Base-by-base conservation (phyloP, 371 early-diverging fungal genomes). In the Lichtheimia ramosa region DNA sequence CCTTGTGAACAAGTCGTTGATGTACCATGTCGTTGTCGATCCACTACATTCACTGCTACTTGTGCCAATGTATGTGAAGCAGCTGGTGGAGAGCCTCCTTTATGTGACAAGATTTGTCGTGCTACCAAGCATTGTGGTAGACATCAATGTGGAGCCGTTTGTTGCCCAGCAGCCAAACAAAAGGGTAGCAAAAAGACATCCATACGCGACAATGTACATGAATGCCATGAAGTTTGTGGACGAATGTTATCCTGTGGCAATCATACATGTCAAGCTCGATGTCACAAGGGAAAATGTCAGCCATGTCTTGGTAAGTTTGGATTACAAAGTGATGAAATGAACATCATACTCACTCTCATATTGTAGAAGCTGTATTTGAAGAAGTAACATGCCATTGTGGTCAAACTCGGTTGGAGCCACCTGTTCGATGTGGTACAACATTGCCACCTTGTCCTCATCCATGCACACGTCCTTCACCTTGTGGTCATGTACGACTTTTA, bases 311-410 rank as follows among this genome's bases (percentile, higher is more conserved):
- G 77, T 82, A 77, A 67, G 61, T 58, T 14, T 39, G 16, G 43
- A 7, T 43, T 43, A 15, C 16, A 14, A 50, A 24, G 21, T 15
- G 23, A 51, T 28, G 10, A 25, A 4, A 20, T 23, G 15, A 15
- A 21, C 13, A 0, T 18, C 1, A 1, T 21, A 25, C 24, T 51
- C 23, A 51, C 51, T 15, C 12, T 12, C 3, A 1, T 2, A 34
- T 34, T 23, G 23, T 51, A 56, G 83, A 85, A 51, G 86, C 89
- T 4, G 75, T 79, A 13, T 85, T 86, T 62, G 89, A 86, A 14
- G 88, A 89, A 53, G 69, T 91, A 13, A 75, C 85, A 13, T 93
- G 93, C 46, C 75, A 77, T 16, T 93, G 93, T 68, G 91, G 90
- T 12, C 81, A 86, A 14, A 92, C 93, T 0, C 79, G 83, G 7